A percentile compares a stretch with the other conserved stretches of the same genome.
Evolutionary conservation across 352 stramenopile species (phyloP).

Genomic region (Stramenopiles sp.): DNA sequence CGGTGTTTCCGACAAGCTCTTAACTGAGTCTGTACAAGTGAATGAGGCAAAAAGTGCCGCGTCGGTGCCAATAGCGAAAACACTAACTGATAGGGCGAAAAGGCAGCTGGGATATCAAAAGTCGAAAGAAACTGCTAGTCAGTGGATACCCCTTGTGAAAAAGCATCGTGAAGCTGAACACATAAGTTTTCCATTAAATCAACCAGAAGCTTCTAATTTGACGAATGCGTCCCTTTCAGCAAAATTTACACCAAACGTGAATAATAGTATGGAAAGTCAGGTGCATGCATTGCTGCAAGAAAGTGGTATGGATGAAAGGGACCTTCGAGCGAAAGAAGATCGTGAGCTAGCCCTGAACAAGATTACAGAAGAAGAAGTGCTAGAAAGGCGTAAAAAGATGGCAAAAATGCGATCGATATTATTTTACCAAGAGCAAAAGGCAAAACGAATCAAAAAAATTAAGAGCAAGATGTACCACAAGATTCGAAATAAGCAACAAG

Average conservation of each 20-base stretch:
- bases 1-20: neutral
- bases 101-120: slow-evolving; percentile 67
- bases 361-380: slow-evolving; percentile 44
- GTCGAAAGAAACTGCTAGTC: slow-evolving; percentile 56
- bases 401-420: slow-evolving; percentile 84
- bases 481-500: slow-evolving; percentile 80
- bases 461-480: slow-evolving; percentile 97
- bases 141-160: slow-evolving; percentile 66
- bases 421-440: slow-evolving; percentile 97
- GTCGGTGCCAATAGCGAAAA: slow-evolving; percentile 38
- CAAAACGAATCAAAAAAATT: slow-evolving; percentile 95
- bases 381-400: slow-evolving; percentile 58
- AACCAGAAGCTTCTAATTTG: slow-evolving; percentile 30
- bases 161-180: slow-evolving; percentile 77
- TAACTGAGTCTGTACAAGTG: slow-evolving; percentile 39
- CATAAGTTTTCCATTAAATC: slow-evolving; percentile 50
- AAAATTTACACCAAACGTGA: slow-evolving; percentile 71
- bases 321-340: slow-evolving; percentile 33
- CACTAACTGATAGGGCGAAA: slow-evolving; percentile 56
- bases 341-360: slow-evolving; percentile 45
- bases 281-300: slow-evolving; percentile 39
- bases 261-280: slow-evolving; percentile 50
- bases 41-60: slow-evolving; percentile 39
- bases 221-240: slow-evolving; percentile 58
- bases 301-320: slow-evolving; percentile 38